A percentile compares a stretch with the other conserved stretches of the same genome.
These are phyloP conservation scores for Neopestalotiopsis rosae DNA, from an alignment of 2,329 filamentous ascomycete genomes.

Conservation along the genomic window DNA sequence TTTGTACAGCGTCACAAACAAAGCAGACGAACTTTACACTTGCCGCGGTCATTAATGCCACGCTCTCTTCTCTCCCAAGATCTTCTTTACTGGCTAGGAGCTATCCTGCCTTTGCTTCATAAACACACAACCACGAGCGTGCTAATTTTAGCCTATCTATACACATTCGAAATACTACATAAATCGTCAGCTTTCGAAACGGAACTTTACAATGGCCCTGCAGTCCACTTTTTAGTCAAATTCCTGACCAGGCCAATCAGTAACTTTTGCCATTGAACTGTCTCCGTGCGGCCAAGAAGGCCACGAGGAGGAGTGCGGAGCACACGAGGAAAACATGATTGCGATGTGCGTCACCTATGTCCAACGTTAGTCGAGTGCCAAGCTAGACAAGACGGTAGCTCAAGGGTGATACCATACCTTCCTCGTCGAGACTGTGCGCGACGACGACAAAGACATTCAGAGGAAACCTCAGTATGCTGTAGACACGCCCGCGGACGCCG, in stretches of 20 bases:
- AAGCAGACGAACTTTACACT: not conserved
- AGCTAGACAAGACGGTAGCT: not conserved
- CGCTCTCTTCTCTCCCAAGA: too few species aligned
- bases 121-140: not conserved
- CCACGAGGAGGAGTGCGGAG: constrained; percentile 17
- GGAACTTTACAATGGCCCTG: not conserved
- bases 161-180: not conserved
- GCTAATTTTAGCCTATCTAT: not conserved
- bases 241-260: not conserved
- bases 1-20: not conserved
- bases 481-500: constrained; percentile 56
- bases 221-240: not conserved
- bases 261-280: constrained; percentile 8
- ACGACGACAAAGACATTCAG: constrained; percentile 47
- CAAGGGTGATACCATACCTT: constrained; percentile 36
- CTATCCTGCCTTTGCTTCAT: not conserved
- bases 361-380: not conserved
- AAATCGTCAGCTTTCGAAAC: not conserved
- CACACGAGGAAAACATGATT: constrained; percentile 21
- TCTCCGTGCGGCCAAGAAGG: constrained; percentile 16
- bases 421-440: constrained; percentile 49
- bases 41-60: too few species aligned
- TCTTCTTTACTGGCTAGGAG: not conserved
- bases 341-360: constrained; percentile 19
- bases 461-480: constrained; percentile 62